These are phyloP conservation scores for Herpetomonas tarakana DNA, from an alignment of 208 protist species.

Conservation along the genomic window DNA sequence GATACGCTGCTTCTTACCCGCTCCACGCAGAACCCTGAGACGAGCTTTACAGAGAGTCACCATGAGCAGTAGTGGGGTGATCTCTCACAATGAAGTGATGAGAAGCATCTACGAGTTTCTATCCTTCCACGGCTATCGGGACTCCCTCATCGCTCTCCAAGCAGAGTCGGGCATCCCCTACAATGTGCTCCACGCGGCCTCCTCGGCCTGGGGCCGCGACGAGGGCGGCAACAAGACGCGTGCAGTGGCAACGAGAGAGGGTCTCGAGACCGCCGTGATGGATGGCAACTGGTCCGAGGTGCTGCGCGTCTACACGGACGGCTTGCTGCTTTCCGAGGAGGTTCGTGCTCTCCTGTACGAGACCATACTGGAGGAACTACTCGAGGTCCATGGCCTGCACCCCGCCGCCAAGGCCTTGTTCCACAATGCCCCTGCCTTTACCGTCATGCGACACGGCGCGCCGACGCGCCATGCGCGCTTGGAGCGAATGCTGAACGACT, in stretches of 20 bases:
- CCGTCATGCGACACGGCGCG: conserved; percentile 36
- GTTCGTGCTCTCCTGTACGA: conserved; percentile 70
- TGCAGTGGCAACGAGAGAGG: too few relatives aligned
- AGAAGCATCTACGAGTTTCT: conserved; percentile 72
- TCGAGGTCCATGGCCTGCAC: conserved; percentile 54
- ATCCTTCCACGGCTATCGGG: conserved; percentile 56
- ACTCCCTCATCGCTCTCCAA: conserved; percentile 62
- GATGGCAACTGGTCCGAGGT: conserved; percentile 74
- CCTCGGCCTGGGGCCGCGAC: too few relatives aligned
- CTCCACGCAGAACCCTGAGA: too few relatives aligned
- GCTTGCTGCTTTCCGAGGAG: conserved; percentile 62
- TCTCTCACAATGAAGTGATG: conserved; percentile 64
- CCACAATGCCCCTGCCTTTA: conserved; percentile 67
- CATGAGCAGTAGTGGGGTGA: conserved; percentile 13
- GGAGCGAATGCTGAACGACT: conserved; percentile 45
- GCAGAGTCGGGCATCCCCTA: conserved; percentile 76
- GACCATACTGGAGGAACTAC: conserved; percentile 76
- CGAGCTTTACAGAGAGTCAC: too few relatives aligned
- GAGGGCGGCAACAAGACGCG: too few relatives aligned
- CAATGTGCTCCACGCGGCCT: conserved; percentile 52
- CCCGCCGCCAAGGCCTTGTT: conserved; percentile 76
- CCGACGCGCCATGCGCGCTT: conserved; percentile 63
- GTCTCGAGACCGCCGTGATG: conserved; percentile 48
- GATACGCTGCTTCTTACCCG: too few relatives aligned
- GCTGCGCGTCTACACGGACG: conserved; percentile 59